phyloP scores from a whole-genome alignment of 176 grass and related monocot species.

The Chloris gayana region DNA sequence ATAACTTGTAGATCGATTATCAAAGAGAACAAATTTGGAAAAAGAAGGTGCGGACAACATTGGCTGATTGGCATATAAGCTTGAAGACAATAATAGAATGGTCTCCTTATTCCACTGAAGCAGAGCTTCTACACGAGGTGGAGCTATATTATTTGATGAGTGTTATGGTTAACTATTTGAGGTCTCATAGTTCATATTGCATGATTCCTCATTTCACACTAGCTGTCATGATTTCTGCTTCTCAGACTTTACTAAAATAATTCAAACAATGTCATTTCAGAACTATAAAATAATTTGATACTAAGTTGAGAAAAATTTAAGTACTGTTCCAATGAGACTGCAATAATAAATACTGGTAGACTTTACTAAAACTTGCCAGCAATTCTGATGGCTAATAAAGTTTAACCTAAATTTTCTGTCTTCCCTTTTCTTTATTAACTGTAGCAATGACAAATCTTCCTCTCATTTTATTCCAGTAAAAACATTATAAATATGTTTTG shows the following conservation, averaged over 20 bases:
- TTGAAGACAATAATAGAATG: slow-evolving; percentile 69
- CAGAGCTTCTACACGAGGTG: slow-evolving; percentile 87
- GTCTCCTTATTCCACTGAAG: slow-evolving; percentile 92
- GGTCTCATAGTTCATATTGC: neutral
- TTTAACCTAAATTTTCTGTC: no score
- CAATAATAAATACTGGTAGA: no score
- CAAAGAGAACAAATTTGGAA: slow-evolving; percentile 73
- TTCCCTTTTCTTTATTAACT: no score
- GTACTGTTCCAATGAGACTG: no score
- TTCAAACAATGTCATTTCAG: neutral
- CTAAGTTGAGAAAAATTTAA: no score
- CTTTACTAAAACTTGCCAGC: no score
- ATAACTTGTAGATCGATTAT: slow-evolving; percentile 79
- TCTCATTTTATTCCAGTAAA: no score
- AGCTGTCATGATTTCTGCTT: neutral
- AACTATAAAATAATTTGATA: no score
- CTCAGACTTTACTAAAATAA: neutral
- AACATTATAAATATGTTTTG: no score
- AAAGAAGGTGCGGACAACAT: slow-evolving; percentile 54
- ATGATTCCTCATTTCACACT: slow-evolving; percentile 1
- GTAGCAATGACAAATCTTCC: no score
- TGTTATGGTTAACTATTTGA: neutral
- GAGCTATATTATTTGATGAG: slow-evolving; percentile 13
- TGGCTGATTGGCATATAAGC: slow-evolving; percentile 75
- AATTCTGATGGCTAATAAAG: no score